Evolutionary conservation across 257 asterid species (phyloP).

Genomic region (Euphrasia confusa): DNA sequence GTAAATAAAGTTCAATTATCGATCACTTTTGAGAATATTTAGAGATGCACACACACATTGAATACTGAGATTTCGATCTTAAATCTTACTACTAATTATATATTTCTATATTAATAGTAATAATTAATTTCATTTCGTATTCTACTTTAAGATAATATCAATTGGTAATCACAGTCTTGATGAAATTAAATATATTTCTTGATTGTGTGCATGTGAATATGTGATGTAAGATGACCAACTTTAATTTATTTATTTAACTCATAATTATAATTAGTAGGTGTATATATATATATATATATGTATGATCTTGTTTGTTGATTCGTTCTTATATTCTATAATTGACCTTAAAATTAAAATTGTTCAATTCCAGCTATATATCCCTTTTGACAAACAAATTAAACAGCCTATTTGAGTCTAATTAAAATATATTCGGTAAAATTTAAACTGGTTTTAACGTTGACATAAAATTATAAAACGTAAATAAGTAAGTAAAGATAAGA

Average conservation of each 20-base stretch:
- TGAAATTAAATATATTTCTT: background rate
- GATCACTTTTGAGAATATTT: background rate
- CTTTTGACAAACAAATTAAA: conserved; percentile 5
- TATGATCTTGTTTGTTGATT: conserved; percentile 11
- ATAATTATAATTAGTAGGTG: conserved; percentile 8
- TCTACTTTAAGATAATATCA: background rate
- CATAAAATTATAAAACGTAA: background rate
- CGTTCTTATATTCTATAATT: conserved; percentile 17
- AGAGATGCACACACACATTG: background rate
- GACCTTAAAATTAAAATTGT: background rate
- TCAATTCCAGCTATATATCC: conserved; percentile 4
- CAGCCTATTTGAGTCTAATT: background rate
- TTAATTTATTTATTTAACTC: background rate
- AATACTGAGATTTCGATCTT: background rate
- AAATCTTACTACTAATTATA: background rate
- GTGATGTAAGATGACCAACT: conserved; percentile 2
- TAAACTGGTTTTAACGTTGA: background rate
- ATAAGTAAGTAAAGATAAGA: no score
- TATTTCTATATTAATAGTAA: background rate
- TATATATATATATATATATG: no score
- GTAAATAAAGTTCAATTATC: background rate
- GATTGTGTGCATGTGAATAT: conserved; percentile 4
- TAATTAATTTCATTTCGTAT: background rate
- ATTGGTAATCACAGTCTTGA: no score
- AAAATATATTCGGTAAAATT: background rate